Conservation (phyloP, 2,329 filamentous ascomycete species). For the Beauveria sp. region DNA sequence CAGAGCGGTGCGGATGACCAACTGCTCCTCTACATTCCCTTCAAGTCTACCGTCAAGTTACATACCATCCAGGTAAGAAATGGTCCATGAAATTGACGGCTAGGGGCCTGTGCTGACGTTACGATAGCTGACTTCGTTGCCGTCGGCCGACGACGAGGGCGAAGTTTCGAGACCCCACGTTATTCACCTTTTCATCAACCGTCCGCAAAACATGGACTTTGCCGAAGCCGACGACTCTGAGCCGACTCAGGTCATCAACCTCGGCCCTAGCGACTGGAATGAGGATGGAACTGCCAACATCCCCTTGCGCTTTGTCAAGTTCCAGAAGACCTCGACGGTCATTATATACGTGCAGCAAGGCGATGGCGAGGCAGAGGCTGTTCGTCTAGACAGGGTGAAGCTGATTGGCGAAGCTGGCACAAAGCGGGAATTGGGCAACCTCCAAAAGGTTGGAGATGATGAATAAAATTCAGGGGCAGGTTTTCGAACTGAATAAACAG, state of each 20-base stretch:
- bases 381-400: slow-evolving; percentile 70
- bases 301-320: slow-evolving; percentile 85
- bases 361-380: slow-evolving; percentile 74
- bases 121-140: slow-evolving; percentile 70
- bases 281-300: slow-evolving; percentile 65
- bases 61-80: slow-evolving; percentile 63
- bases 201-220: slow-evolving; percentile 84
- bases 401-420: slow-evolving; percentile 85
- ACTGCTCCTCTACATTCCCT: slow-evolving; percentile 85
- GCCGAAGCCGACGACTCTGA: slow-evolving; percentile 85
- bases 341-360: slow-evolving; percentile 86
- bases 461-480: slow-evolving; percentile 35
- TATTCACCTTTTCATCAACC: slow-evolving; percentile 81
- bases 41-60: slow-evolving; percentile 80
- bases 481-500: not conserved
- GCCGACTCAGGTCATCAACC: slow-evolving; percentile 70
- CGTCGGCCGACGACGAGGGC: slow-evolving; percentile 56
- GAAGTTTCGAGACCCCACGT: slow-evolving; percentile 74
- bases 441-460: slow-evolving; percentile 86
- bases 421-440: slow-evolving; percentile 86
- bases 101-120: not conserved
- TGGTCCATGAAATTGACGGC: not conserved
- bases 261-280: slow-evolving; percentile 76
- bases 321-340: slow-evolving; percentile 84
- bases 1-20: slow-evolving; percentile 97